These are phyloP conservation scores for Tylopilus sp. DNA, from an alignment of 1,284 basidiomycete genomes.

Conservation along the genomic window DNA sequence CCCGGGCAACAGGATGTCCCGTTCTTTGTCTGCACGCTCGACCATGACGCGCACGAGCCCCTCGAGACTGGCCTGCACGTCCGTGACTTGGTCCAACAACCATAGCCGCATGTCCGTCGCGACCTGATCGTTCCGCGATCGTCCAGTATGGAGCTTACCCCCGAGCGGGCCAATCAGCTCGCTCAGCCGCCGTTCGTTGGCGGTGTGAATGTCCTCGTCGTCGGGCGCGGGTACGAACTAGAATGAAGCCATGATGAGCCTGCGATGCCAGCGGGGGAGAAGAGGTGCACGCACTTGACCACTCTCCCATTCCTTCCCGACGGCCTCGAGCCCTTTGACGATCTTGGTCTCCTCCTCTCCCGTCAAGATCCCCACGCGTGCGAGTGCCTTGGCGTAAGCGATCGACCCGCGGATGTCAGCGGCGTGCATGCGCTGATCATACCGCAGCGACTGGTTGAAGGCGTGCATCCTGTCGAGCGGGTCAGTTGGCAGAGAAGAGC, in stretches of 20 bases:
- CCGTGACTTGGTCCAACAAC: conserved; percentile 79
- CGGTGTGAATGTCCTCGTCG: conserved; percentile 99
- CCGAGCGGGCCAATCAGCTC: conserved; percentile 91
- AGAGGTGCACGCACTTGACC: conserved; percentile 49
- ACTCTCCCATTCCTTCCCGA: conserved; percentile 83
- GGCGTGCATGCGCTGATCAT: conserved; percentile 91
- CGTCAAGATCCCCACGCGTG: conserved; percentile 77
- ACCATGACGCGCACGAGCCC: conserved; percentile 86
- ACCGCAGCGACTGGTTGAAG: conserved; percentile 93
- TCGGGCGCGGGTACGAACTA: conserved; percentile 75
- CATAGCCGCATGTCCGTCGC: conserved; percentile 97
- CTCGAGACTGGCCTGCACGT: conserved; percentile 71
- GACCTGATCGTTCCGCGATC: conserved; percentile 96
- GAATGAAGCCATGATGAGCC: not conserved
- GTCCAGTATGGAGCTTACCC: conserved; percentile 93
- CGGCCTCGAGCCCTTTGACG: conserved; percentile 70
- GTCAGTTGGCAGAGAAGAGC: conserved; percentile 3
- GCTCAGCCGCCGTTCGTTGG: conserved; percentile 91
- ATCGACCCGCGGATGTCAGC: conserved; percentile 94
- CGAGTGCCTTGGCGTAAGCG: conserved; percentile 88
- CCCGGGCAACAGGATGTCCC: conserved; percentile 87
- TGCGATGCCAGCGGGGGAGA: too few relatives aligned
- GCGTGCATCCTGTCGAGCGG: conserved; percentile 76
- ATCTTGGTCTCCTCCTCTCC: conserved; percentile 74
- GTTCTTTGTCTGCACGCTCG: conserved; percentile 88